A percentile compares a stretch with the other conserved stretches of the same genome.
Conservation (phyloP, 2,329 filamentous ascomycete genomes). For the Zymoseptoria brevis region DNA sequence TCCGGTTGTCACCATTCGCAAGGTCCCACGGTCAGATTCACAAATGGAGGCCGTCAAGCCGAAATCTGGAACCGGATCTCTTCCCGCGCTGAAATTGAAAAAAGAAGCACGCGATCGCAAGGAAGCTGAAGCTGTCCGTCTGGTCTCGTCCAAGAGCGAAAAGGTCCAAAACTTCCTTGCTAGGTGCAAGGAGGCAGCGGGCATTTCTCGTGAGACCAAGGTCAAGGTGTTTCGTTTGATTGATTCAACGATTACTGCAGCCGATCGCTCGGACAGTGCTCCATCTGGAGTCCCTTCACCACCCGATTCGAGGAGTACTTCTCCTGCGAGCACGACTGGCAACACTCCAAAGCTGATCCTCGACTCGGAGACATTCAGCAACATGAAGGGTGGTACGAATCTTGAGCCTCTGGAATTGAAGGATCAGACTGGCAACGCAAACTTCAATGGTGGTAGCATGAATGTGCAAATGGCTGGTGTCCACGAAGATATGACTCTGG, state of each 20-base stretch:
- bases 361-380: constrained; percentile 54
- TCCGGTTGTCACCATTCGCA: constrained; percentile 75
- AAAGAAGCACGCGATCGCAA: constrained; percentile 8
- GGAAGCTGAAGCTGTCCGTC: constrained; percentile 50
- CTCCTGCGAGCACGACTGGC: constrained; percentile 27
- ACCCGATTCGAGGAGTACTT: constrained; percentile 37
- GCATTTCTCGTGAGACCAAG: constrained; percentile 62
- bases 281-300: constrained; percentile 37
- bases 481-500: constrained; percentile 63
- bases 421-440: constrained; percentile 64
- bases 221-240: constrained; percentile 68
- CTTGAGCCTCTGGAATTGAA: constrained; percentile 55
- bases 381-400: constrained; percentile 55
- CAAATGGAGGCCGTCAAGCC: constrained; percentile 26
- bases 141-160: constrained; percentile 64
- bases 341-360: constrained; percentile 46
- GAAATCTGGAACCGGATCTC: neutral
- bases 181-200: constrained; percentile 59
- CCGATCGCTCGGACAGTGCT: constrained; percentile 16
- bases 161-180: constrained; percentile 68
- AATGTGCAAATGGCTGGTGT: constrained; percentile 52
- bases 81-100: constrained; percentile 9
- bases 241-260: constrained; percentile 32
- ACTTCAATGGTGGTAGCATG: constrained; percentile 69
- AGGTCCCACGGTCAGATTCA: constrained; percentile 50